Percentiles rank a stretch among this genome's conserved stretches.
phyloP scores from a whole-genome alignment of 2,329 filamentous ascomycete species.

The Exophiala dermatitidis region DNA sequence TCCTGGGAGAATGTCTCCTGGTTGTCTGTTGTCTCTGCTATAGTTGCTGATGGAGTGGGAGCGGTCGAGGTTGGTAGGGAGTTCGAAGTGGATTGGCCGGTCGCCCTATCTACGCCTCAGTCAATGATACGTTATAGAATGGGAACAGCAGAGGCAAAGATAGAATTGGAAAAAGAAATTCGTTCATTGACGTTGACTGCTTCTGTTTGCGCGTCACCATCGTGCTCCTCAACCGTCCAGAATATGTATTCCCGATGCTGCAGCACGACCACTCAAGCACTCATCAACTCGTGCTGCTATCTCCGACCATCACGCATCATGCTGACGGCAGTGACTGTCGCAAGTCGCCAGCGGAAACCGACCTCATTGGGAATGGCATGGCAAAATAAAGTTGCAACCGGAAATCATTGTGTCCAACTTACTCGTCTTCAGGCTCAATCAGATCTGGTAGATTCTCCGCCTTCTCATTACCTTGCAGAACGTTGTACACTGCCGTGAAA shows the following conservation, averaged over 20 bases:
- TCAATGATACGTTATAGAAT: slow-evolving; percentile 3
- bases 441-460: slow-evolving; percentile 75
- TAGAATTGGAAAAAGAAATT: not conserved
- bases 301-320: slow-evolving; percentile 18
- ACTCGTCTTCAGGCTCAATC: slow-evolving; percentile 42
- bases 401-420: slow-evolving; percentile 1
- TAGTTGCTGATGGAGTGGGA: not conserved
- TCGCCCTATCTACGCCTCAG: slow-evolving; percentile 12
- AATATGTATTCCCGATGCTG: not conserved
- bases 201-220: not conserved
- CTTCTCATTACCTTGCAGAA: slow-evolving; percentile 66
- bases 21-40: not conserved
- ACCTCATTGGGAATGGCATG: no score
- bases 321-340: not conserved
- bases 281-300: not conserved
- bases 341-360: not conserved
- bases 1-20: not conserved
- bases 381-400: not conserved
- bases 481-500: slow-evolving; percentile 81
- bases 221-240: not conserved
- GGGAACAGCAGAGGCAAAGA: not conserved
- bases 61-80: not conserved
- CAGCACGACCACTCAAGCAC: not conserved
- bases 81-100: not conserved
- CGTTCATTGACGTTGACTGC: slow-evolving; percentile 1